These are phyloP conservation scores for Alternaria infectoria DNA, from an alignment of 2,329 filamentous ascomycete genomes.

Conservation along the genomic window DNA sequence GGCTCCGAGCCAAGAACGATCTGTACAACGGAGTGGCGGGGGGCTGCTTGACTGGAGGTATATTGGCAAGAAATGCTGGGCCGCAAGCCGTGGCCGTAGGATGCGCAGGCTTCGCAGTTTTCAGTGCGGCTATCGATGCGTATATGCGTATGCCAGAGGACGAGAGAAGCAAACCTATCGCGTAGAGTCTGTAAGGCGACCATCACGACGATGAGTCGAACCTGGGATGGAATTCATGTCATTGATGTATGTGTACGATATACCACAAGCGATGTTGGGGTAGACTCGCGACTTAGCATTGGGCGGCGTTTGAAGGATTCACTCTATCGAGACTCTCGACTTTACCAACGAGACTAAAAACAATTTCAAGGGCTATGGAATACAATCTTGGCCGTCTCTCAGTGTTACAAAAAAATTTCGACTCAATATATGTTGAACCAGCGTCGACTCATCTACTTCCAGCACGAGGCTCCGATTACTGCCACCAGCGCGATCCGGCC, in stretches of 20 bases:
- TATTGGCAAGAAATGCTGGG: slow-evolving; percentile 83
- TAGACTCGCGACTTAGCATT: slow-evolving; percentile 24
- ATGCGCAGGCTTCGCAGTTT: slow-evolving; percentile 92
- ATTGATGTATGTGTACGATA: slow-evolving; percentile 22
- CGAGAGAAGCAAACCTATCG: slow-evolving; percentile 49
- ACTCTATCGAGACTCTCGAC: neutral
- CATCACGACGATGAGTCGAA: neutral
- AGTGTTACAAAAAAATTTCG: neutral
- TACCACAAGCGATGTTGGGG: slow-evolving; percentile 9
- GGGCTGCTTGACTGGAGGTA: slow-evolving; percentile 89
- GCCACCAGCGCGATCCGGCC: neutral
- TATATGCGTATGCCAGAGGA: slow-evolving; percentile 69
- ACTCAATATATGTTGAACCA: neutral
- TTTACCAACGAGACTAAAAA: neutral
- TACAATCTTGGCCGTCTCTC: neutral
- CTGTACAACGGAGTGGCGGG: slow-evolving; percentile 84
- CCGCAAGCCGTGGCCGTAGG: slow-evolving; percentile 87
- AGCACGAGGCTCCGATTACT: neutral
- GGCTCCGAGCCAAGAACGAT: slow-evolving; percentile 90
- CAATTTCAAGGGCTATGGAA: neutral
- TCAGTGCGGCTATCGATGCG: slow-evolving; percentile 87
- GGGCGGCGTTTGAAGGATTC: slow-evolving; percentile 24
- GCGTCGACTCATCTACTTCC: neutral
- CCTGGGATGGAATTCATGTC: neutral
- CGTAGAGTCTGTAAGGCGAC: slow-evolving; percentile 18